A percentile compares a stretch with the other conserved stretches of the same genome.
Conservation (phyloP, 2,329 filamentous ascomycete genomes). For the Venturia asperata region DNA sequence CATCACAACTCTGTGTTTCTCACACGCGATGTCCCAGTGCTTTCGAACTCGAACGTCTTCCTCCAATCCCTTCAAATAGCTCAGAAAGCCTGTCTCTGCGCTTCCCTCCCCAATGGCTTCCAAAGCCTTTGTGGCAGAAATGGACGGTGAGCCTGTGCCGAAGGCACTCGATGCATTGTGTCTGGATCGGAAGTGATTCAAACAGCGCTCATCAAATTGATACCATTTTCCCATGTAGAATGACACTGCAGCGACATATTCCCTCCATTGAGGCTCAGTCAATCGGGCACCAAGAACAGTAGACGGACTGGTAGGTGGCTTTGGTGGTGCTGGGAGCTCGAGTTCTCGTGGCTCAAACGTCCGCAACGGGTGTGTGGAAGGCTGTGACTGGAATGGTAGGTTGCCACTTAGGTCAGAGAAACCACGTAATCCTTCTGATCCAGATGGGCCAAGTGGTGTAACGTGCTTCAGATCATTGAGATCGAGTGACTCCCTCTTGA, state of each 20-base stretch:
- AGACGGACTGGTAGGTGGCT: conserved; percentile 34
- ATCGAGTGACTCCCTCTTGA: conserved; percentile 15
- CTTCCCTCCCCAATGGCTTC: conserved; percentile 44
- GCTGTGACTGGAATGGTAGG: conserved; percentile 52
- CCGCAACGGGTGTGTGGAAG: neutral
- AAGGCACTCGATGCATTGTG: conserved; percentile 37
- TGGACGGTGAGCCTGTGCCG: conserved; percentile 9
- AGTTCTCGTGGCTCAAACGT: conserved; percentile 12
- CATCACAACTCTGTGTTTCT: conserved; percentile 53
- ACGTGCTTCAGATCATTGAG: conserved; percentile 45
- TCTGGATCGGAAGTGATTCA: conserved; percentile 49
- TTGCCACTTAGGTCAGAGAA: conserved; percentile 42
- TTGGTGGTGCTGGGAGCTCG: conserved; percentile 46
- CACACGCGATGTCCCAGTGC: conserved; percentile 54
- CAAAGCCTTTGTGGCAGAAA: conserved; percentile 39
- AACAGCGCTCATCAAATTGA: conserved; percentile 47
- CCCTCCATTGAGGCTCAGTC: conserved; percentile 33
- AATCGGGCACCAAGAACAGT: neutral
- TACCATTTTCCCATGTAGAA: conserved; percentile 52
- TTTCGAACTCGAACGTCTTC: conserved; percentile 58
- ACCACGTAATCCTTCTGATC: conserved; percentile 29
- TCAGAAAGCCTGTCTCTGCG: conserved; percentile 45
- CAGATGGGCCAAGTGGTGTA: conserved; percentile 41
- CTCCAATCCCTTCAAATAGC: conserved; percentile 54
- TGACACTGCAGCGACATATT: conserved; percentile 48